Percentiles rank a stretch among this genome's conserved stretches.
Conservation (phyloP, 176 grass and related monocot genomes). For the Oryza rufipogon region DNA sequence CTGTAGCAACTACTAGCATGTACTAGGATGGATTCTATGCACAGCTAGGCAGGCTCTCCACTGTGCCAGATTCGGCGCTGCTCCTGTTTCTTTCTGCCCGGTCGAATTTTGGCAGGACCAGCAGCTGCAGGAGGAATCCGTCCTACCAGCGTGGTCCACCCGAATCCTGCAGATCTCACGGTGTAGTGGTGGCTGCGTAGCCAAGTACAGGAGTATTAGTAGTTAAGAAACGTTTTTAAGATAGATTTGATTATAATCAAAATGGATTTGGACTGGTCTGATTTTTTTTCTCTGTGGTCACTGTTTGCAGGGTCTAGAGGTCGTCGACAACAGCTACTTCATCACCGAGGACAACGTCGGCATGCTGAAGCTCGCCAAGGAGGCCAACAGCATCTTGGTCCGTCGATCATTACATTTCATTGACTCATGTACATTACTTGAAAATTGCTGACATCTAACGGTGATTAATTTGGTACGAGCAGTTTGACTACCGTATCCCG, state of each 20-base stretch:
- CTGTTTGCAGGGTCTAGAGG: conserved; percentile 62
- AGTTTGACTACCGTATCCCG: conserved; percentile 93
- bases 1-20: neutral
- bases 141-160: conserved; percentile 15
- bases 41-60: too few species aligned
- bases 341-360: conserved; percentile 88
- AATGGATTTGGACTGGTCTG: neutral
- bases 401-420: neutral
- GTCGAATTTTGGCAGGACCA: neutral
- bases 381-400: conserved; percentile 84
- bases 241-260: neutral
- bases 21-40: conserved; percentile 6
- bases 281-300: neutral
- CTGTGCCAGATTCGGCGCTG: neutral
- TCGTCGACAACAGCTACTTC: conserved; percentile 88
- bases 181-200: neutral
- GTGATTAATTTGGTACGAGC: neutral
- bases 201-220: too few species aligned
- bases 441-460: neutral
- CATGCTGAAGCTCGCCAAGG: conserved; percentile 95
- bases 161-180: conserved; percentile 29
- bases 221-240: too few species aligned
- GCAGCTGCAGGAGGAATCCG: conserved; percentile 19
- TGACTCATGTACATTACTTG: too few species aligned
- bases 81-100: neutral